Base-by-base conservation (phyloP, 805 yeast genomes). In the Saturnispora mendoncae region DNA sequence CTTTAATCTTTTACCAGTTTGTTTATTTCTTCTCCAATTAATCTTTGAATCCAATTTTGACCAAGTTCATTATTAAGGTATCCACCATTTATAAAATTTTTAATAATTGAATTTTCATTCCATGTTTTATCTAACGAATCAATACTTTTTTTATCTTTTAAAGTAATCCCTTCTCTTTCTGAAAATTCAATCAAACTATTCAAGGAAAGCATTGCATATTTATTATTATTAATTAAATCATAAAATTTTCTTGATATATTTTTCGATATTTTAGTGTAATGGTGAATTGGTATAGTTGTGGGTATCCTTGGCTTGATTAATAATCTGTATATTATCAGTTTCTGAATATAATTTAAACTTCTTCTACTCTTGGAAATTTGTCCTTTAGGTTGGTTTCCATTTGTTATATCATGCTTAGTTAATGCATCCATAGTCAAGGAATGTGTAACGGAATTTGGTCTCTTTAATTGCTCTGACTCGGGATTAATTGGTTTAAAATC, bases 221-320 rank as follows among this genome's bases (percentile, higher is more conserved):
- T 24, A 24, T 51, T 46, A 8, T 33, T 27, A 3, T 39, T 20
- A 1, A 59, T 42, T 12, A 47, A 30, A 15, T 60, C 59, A 54
- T 84, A 84, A 15, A 82, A 56, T 33, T 63, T 61, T 39, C 84
- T 66, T 12, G 88, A 80, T 5, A 82, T 77, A 3, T 60, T 61
- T 60, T 73, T 74, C 58, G 84, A 84, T 41, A 83, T 67, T 13
- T 56, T 57, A 3, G 85, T 80, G 54, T 78, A 84, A 19, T 47
- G 33, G 1, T 43, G 41, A 9, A 54, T 20, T 2, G 39, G 36
- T 17, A 38, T 10, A 10, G 26, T 33, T 13, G 7, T 72, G 37
- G 76, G 62, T 36, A 84, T 53, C 15, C 62, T 66, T 15, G 68
- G 63, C 31, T 85, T 61, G 9, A 84, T 78, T 25, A 75, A 59